These are phyloP conservation scores for Ceratocystis cubensis DNA, from an alignment of 2,329 filamentous ascomycete species.

Conservation along the genomic window DNA sequence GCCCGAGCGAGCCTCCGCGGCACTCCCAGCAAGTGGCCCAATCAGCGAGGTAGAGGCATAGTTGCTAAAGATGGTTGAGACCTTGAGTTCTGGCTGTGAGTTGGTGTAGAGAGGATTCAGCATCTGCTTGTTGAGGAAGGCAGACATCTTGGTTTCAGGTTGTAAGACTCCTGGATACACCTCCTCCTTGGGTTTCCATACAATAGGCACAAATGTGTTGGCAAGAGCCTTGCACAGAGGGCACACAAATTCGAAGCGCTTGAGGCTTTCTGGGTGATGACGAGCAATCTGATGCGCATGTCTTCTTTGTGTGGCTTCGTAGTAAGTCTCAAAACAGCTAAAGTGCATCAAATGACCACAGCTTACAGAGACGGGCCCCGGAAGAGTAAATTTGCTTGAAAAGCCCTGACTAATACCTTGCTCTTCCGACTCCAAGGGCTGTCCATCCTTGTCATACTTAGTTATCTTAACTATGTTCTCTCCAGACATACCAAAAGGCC, in stretches of 20 bases:
- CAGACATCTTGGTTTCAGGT: conserved; percentile 28
- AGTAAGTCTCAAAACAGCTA: conserved; percentile 85
- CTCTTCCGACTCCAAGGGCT: conserved; percentile 58
- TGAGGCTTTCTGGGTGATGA: conserved; percentile 75
- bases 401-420: conserved; percentile 86
- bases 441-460: conserved; percentile 62
- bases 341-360: conserved; percentile 99
- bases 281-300: conserved; percentile 88
- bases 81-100: not conserved
- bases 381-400: conserved; percentile 50
- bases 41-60: conserved; percentile 1
- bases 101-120: conserved; percentile 9
- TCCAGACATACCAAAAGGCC: conserved; percentile 82
- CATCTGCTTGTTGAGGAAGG: conserved; percentile 54
- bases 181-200: conserved; percentile 59
- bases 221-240: conserved; percentile 93
- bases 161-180: conserved; percentile 15
- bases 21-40: not conserved
- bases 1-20: not conserved
- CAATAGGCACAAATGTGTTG: conserved; percentile 85
- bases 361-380: conserved; percentile 73
- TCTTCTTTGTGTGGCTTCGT: conserved; percentile 66
- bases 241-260: conserved; percentile 81
- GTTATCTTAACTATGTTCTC: conserved; percentile 69
- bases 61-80: not conserved